Base-by-base conservation (phyloP, 208 protist species). In the Porcisia deanei region DNA sequence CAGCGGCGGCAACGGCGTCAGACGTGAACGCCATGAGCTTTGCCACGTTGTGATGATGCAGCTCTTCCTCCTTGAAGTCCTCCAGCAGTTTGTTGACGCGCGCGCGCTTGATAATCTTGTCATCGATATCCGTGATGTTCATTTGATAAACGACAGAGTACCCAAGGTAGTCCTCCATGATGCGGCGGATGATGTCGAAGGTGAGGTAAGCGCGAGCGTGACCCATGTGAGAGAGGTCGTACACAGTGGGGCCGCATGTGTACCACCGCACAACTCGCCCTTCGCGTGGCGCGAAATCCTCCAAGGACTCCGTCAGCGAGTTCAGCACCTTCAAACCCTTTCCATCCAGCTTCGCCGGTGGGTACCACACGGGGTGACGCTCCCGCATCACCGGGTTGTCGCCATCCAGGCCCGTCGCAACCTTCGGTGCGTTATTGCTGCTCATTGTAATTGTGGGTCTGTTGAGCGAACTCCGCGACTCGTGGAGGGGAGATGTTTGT, bases 91-190 rank as follows among this genome's bases (percentile, higher is more conserved):
- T 84, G 77, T 96, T 96, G 68, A 95, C 86, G 49, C 97, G 86
- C 2, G 97, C 95, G n/a, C 92, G 87, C 72, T 98, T 94, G 66
- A 99, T 99, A 73, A 99, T 99, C 77, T 99, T 99, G 87, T 99
- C 99, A 76, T 99, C 99, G 77, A 99, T 98, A 80, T 99, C 98
- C 20, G 99, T 99, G 63, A 99, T 98, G 84, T 99, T 99, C 96
- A 99, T 99, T 74, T 96, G 91, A 65, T 96, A 97, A 9, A 88
- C 41, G 0, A 99, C 86, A 14, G 93, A 76, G 76, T 98, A 99
- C 25, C 88, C 81, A 80, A 99, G 99, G 86, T 99, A 99, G 61
- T 99, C 89, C 69, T 95, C 86, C 86, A 99, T 91, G 43, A 99
- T 97, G 59, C 98, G 90, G 54, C 98, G 89, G 37, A 99, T 77